Percentiles rank a stretch among this genome's conserved stretches.
These are phyloP conservation scores for Leptographium wingfieldii DNA, from an alignment of 2,329 filamentous ascomycete genomes.

Conservation along the genomic window DNA sequence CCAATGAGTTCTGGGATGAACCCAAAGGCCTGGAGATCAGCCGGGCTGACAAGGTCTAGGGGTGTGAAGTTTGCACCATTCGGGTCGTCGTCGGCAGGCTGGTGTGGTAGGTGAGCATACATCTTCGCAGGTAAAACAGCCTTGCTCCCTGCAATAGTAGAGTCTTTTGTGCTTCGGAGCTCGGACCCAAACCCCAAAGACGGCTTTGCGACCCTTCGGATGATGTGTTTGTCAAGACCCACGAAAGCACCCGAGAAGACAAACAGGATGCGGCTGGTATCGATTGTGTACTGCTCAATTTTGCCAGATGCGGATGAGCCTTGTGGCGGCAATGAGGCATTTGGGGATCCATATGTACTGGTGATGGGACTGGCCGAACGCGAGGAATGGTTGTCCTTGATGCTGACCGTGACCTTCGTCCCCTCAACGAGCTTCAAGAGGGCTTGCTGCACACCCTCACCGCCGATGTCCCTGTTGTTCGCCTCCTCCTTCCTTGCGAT, in stretches of 20 bases:
- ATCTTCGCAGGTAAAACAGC: constrained; percentile 53
- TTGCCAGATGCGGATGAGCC: constrained; percentile 34
- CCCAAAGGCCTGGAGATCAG: constrained; percentile 71
- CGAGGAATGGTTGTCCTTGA: constrained; percentile 61
- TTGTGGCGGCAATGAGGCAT: constrained; percentile 33
- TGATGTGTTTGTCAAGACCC: constrained; percentile 74
- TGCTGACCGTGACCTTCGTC: constrained; percentile 81
- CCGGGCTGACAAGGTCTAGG: constrained; percentile 61
- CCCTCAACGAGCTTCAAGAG: constrained; percentile 93
- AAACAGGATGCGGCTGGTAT: constrained; percentile 94
- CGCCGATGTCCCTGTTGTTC: constrained; percentile 86
- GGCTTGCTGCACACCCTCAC: constrained; percentile 93
- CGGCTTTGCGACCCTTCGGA: constrained; percentile 72
- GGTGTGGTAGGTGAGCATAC: constrained; percentile 45
- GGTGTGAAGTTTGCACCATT: constrained; percentile 32
- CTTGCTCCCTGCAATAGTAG: constrained; percentile 33
- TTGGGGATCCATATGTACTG: constrained; percentile 35
- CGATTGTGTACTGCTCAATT: constrained; percentile 57
- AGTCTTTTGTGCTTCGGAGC: constrained; percentile 45
- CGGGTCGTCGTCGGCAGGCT: constrained; percentile 23
- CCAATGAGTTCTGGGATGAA: constrained; percentile 94
- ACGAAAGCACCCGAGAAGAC: constrained; percentile 95
- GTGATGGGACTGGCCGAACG: constrained; percentile 39
- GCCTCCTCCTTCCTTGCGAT: constrained; percentile 78
- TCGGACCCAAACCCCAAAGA: constrained; percentile 87